These are phyloP conservation scores for Tulasnella sp. DNA, from an alignment of 768 basidiomycete genomes.

Conservation along the genomic window DNA sequence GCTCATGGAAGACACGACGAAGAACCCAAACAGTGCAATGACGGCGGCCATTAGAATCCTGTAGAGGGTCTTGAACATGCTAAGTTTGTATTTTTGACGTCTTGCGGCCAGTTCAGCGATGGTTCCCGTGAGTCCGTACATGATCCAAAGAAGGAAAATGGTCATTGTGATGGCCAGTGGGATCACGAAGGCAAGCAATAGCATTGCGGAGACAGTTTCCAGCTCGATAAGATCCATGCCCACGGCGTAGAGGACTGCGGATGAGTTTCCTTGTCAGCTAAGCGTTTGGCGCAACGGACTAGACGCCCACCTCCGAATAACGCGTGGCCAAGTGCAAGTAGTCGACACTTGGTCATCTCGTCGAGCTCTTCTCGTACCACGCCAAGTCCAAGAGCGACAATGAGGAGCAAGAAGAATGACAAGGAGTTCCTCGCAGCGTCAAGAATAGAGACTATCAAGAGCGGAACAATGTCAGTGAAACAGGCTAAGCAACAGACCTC, in stretches of 20 bases:
- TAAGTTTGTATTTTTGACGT: slow-evolving; percentile 80
- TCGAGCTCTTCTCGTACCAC: slow-evolving; percentile 89
- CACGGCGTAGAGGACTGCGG: slow-evolving; percentile 79
- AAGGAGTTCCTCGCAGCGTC: slow-evolving; percentile 92
- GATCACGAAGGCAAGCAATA: slow-evolving; percentile 85
- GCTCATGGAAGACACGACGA: slow-evolving; percentile 85
- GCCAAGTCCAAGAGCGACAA: slow-evolving; percentile 87
- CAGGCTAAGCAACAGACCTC: background rate
- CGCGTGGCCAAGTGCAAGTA: slow-evolving; percentile 81
- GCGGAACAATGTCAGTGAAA: background rate
- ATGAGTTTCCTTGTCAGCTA: background rate
- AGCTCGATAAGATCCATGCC: slow-evolving; percentile 92
- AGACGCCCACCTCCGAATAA: slow-evolving; percentile 80
- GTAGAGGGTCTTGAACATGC: slow-evolving; percentile 85
- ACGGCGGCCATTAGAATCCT: slow-evolving; percentile 80
- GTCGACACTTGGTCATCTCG: slow-evolving; percentile 78
- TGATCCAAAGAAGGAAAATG: slow-evolving; percentile 92
- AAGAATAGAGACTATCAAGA: slow-evolving; percentile 73
- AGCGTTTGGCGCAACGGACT: background rate
- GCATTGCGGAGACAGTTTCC: slow-evolving; percentile 81
- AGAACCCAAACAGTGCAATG: slow-evolving; percentile 79
- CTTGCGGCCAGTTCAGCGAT: slow-evolving; percentile 79
- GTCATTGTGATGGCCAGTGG: slow-evolving; percentile 95
- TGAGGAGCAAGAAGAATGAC: slow-evolving; percentile 91
- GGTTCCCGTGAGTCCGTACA: slow-evolving; percentile 90